These are phyloP conservation scores for Acephala macrosclerotiorum DNA, from an alignment of 2,329 filamentous ascomycete genomes.

Conservation along the genomic window DNA sequence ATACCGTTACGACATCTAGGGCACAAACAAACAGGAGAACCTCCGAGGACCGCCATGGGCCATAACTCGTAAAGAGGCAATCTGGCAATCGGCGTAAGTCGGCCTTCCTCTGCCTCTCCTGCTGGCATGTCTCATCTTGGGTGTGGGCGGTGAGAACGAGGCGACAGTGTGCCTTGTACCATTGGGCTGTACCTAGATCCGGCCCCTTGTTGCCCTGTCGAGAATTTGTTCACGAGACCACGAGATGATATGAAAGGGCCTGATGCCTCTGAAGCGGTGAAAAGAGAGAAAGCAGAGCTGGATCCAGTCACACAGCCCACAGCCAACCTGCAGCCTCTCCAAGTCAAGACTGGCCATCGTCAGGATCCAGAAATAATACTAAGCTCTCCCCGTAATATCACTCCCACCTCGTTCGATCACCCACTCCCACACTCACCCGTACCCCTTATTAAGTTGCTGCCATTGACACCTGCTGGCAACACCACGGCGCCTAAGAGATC, in stretches of 20 bases:
- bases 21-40: neutral
- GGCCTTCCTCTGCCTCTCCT: neutral
- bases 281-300: slow-evolving; percentile 8
- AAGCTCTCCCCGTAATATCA: slow-evolving; percentile 4
- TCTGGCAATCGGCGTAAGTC: neutral
- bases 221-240: slow-evolving; percentile 26
- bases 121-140: slow-evolving; percentile 4
- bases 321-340: neutral
- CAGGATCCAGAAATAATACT: slow-evolving; percentile 6
- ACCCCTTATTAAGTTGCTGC: neutral
- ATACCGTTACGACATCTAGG: neutral
- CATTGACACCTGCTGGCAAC: neutral
- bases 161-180: neutral
- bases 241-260: slow-evolving; percentile 12
- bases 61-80: neutral
- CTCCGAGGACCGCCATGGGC: neutral
- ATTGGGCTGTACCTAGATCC: slow-evolving; percentile 19
- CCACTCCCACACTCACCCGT: neutral
- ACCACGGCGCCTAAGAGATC: neutral
- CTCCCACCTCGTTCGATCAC: neutral
- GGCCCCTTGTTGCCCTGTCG: slow-evolving; percentile 14
- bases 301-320: slow-evolving; percentile 1
- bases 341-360: slow-evolving; percentile 5
- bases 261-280: slow-evolving; percentile 20
- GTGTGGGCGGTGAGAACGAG: slow-evolving; percentile 2